Base-by-base conservation (phyloP, 768 basidiomycete genomes). In the Lentinula sp. region DNA sequence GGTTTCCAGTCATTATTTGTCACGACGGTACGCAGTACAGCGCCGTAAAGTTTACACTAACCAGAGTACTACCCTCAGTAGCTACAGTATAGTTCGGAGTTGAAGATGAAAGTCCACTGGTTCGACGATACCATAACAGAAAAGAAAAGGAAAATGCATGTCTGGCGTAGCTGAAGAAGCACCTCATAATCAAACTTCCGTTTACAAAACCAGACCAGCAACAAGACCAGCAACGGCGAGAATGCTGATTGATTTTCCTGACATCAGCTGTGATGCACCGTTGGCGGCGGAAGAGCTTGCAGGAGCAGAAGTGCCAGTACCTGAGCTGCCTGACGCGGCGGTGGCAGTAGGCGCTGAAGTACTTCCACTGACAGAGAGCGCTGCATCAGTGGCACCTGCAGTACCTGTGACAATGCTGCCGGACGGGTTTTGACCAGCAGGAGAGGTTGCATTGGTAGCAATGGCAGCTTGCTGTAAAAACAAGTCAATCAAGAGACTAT, bases 361-460 rank as follows among this genome's bases (percentile, higher is more conserved):
- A 34, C 54, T 57, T 45, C 58, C 42, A 34, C 61, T 46, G 6
- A 64, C 59, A 23, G 68, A 53, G 28, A 67, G 31, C 52, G 64
- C 61, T 9, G 60, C 42, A 37, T 53, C 48, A 11, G 57, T 50
- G 11, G 23, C 59, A 59, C 58, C 54, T 34, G 62, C 55, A 10
- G 62, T 48, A 8, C 58, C 58, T 43, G 40, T 15, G 60, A 64
- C 23, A 50, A 45, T 49, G 61, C 55, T 54, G 52, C 64, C 49
- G 56, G 23, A 43, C 57, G 52, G 32, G 63, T 48, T 50, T 46
- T 59, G 54, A 32, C 49, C 60, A 37, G 58, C 16, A 11, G 23
- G 61, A 46, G 51, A 60, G 56, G 62, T 67, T 46, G 70, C 65
- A 53, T 67, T 73, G 23, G 70, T 60, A 51, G 63, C 60, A 32